Percentiles rank a stretch among this genome's conserved stretches.
Conservation (phyloP, 139 green algal species). For the Dunaliella primolecta region DNA sequence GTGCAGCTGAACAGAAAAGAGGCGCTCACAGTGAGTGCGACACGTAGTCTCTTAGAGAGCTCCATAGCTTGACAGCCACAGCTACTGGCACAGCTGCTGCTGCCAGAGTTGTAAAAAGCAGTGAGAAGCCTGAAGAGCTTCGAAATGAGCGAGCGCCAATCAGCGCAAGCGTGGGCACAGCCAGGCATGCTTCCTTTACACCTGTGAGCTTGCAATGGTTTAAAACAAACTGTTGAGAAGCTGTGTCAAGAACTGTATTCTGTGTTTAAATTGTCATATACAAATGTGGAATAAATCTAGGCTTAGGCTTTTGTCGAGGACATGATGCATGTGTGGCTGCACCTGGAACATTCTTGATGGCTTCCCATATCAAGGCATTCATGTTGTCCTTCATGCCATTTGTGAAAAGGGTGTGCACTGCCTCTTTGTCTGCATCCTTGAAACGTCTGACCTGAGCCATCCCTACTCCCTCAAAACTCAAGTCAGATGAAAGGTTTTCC, state of each 20-base stretch:
- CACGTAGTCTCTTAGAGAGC: neutral
- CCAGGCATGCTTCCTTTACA: neutral
- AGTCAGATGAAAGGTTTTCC: neutral
- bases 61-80: neutral
- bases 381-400: constrained; percentile 8
- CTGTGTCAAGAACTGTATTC: no score
- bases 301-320: no score
- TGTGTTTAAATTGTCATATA: no score
- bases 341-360: neutral
- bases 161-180: neutral
- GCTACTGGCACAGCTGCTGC: neutral
- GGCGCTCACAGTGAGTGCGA: neutral
- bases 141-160: neutral
- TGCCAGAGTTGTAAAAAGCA: neutral
- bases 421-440: neutral
- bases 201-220: no score
- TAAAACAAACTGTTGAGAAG: no score
- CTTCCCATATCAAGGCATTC: neutral
- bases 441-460: neutral
- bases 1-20: no score
- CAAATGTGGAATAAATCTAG: no score
- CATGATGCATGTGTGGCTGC: no score
- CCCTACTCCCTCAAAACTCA: neutral
- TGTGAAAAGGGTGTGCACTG: neutral
- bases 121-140: neutral